Evolutionary conservation across 2,329 filamentous ascomycete species (phyloP).

Genomic region (Clonostachys rhizophaga): DNA sequence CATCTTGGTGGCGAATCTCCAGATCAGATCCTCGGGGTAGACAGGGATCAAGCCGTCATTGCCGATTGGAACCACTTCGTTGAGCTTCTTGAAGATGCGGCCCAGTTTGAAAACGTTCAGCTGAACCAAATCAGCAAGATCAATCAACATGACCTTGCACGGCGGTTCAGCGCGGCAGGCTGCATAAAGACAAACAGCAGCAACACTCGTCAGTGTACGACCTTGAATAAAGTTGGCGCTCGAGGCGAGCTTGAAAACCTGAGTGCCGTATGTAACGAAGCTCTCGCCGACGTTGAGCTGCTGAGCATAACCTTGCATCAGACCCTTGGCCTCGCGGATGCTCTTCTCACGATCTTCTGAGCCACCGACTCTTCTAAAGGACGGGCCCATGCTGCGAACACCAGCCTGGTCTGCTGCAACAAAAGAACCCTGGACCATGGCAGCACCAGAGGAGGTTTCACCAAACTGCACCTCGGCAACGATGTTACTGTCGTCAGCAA

Average conservation of each 20-base stretch:
- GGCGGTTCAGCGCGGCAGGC: slow-evolving; percentile 75
- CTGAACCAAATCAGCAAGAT: slow-evolving; percentile 78
- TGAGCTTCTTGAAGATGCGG: slow-evolving; percentile 79
- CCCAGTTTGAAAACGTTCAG: slow-evolving; percentile 93
- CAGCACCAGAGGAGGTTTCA: slow-evolving; percentile 79
- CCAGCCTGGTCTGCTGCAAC: slow-evolving; percentile 82
- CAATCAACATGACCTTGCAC: slow-evolving; percentile 90
- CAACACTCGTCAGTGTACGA: slow-evolving; percentile 77
- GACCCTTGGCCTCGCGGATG: slow-evolving; percentile 49
- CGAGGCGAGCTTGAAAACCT: slow-evolving; percentile 73
- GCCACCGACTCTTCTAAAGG: slow-evolving; percentile 55
- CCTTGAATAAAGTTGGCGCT: slow-evolving; percentile 79
- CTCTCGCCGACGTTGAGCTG: slow-evolving; percentile 57
- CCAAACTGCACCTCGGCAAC: slow-evolving; percentile 90
- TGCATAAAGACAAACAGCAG: slow-evolving; percentile 86
- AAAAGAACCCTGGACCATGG: slow-evolving; percentile 85
- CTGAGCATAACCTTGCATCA: slow-evolving; percentile 59
- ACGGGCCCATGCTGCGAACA: slow-evolving; percentile 62
- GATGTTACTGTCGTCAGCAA: slow-evolving; percentile 83
- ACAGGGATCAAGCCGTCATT: slow-evolving; percentile 63
- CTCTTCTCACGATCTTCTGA: slow-evolving; percentile 55
- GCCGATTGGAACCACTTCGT: slow-evolving; percentile 66
- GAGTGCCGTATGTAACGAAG: slow-evolving; percentile 60
- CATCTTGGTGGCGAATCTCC: slow-evolving; percentile 84
- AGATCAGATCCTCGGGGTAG: slow-evolving; percentile 85